Evolutionary conservation across 257 asterid genomes (phyloP).

Genomic region (Forsythia suspensa): DNA sequence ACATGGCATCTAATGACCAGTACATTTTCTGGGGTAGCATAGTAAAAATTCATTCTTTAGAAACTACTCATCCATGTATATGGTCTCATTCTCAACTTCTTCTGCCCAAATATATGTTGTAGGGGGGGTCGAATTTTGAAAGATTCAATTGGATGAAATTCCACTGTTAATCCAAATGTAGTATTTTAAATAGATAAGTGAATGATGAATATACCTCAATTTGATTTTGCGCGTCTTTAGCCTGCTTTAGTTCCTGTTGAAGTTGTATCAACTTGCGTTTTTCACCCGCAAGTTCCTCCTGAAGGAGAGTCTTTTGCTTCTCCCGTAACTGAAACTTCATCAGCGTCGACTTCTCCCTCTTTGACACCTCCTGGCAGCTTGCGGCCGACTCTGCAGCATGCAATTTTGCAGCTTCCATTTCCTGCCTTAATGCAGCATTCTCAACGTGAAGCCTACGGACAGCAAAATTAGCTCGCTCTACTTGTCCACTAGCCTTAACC

Average conservation of each 20-base stretch:
- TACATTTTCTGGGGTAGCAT: neutral
- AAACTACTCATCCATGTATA: too few relatives aligned
- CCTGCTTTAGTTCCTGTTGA: conserved; percentile 59
- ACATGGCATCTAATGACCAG: neutral
- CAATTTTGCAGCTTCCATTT: conserved; percentile 77
- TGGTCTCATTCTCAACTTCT: neutral
- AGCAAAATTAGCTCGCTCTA: conserved; percentile 71
- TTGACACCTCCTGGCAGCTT: conserved; percentile 68
- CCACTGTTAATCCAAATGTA: conserved; percentile 6
- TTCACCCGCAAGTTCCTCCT: conserved; percentile 79
- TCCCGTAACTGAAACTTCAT: conserved; percentile 78
- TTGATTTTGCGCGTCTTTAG: conserved; percentile 54
- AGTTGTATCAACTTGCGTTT: conserved; percentile 45
- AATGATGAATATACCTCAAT: conserved; percentile 64
- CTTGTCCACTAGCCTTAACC: conserved; percentile 80
- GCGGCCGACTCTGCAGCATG: conserved; percentile 78
- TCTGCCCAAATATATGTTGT: too few relatives aligned
- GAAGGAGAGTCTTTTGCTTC: conserved; percentile 71
- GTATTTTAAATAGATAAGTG: conserved; percentile 3
- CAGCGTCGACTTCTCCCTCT: conserved; percentile 76
- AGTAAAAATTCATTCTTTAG: neutral
- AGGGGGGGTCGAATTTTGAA: too few relatives aligned
- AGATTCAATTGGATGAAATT: neutral
- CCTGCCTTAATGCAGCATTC: conserved; percentile 63
- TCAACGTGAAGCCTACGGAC: conserved; percentile 77